A percentile compares a stretch with the other conserved stretches of the same genome.
phyloP scores from a whole-genome alignment of 345 rosid species.

The Eucalyptus grandis region DNA sequence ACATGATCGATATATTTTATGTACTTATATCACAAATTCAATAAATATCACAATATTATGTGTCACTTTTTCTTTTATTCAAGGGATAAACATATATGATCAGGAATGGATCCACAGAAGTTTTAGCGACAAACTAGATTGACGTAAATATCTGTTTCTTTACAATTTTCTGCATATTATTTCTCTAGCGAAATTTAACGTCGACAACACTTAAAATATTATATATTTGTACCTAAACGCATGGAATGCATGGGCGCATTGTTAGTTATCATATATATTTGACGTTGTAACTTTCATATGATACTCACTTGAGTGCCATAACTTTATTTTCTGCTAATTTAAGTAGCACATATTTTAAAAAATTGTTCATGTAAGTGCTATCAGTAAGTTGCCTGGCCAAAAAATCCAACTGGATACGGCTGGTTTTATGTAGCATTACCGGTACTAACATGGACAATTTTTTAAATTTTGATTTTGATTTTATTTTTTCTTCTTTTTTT shows the following conservation, averaged over 20 bases:
- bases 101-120: neutral
- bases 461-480: too few relatives aligned
- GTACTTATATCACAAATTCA: neutral
- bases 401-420: accelerated
- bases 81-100: neutral
- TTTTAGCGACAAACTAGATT: neutral
- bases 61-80: neutral
- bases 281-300: too few relatives aligned
- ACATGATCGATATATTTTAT: neutral
- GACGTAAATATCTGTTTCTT: neutral
- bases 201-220: neutral
- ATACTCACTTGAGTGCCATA: too few relatives aligned
- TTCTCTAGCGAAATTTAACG: neutral
- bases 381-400: neutral
- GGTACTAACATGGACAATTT: too few relatives aligned
- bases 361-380: neutral
- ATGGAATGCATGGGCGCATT: neutral
- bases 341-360: too few relatives aligned
- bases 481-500: too few relatives aligned
- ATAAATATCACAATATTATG: neutral
- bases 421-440: neutral
- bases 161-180: neutral
- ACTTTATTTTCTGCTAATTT: neutral
- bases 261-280: neutral
- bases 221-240: neutral